Evolutionary conservation across 2,329 filamentous ascomycete genomes (phyloP).

Genomic region (Fusarium sp.): DNA sequence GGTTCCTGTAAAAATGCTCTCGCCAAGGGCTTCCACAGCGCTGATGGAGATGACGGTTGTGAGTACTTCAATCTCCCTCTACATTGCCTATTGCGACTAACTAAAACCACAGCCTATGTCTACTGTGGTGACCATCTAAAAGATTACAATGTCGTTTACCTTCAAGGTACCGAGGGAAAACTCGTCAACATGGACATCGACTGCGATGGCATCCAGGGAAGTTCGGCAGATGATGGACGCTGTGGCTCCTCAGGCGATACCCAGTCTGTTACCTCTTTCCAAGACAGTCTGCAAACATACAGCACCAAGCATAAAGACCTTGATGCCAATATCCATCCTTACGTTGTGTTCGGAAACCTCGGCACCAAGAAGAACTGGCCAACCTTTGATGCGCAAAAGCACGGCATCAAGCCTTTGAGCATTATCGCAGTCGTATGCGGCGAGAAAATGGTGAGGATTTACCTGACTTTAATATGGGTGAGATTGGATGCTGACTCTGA

Average conservation of each 20-base stretch:
- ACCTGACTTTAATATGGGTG: fast-evolving
- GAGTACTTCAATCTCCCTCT: conserved; percentile 9
- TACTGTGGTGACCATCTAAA: conserved; percentile 61
- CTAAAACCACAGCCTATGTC: conserved; percentile 44
- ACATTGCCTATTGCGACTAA: neutral
- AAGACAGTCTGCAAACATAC: conserved; percentile 52
- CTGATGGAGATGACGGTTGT: conserved; percentile 52
- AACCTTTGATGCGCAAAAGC: conserved; percentile 54
- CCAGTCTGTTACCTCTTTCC: conserved; percentile 61
- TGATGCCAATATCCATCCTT: conserved; percentile 63
- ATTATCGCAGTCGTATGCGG: conserved; percentile 67
- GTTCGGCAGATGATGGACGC: conserved; percentile 55
- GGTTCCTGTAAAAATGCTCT: conserved; percentile 54
- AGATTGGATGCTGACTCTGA: neutral
- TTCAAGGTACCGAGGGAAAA: conserved; percentile 55
- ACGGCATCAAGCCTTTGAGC: conserved; percentile 62
- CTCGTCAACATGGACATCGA: conserved; percentile 69
- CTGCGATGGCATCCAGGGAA: conserved; percentile 63
- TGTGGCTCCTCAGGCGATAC: conserved; percentile 58
- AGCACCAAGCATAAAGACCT: conserved; percentile 55
- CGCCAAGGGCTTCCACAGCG: conserved; percentile 55
- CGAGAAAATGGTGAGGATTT: conserved; percentile 54
- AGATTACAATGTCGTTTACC: conserved; percentile 58
- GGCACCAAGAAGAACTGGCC: conserved; percentile 48
- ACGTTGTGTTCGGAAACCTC: conserved; percentile 65